Evolutionary conservation across 768 basidiomycete species (phyloP), one percentile per base, ranked within the genome.

Genomic region (Paxillus involutus): DNA sequence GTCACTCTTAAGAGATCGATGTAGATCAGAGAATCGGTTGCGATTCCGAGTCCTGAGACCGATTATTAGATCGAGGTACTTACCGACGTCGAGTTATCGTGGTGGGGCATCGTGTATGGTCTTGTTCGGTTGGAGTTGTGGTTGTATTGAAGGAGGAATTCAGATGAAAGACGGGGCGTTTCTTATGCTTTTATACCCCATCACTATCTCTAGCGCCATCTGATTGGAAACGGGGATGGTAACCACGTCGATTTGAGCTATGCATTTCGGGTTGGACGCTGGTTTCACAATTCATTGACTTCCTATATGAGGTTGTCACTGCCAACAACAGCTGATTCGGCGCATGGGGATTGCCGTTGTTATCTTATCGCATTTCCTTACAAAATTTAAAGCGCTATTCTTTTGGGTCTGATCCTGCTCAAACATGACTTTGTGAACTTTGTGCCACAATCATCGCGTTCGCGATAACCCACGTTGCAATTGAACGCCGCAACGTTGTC

Each of bases 161-260:
- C 33, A 14, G 50, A 30, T 46, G 4, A 6, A 26, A 41, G 1
- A 40, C 16, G 37, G 21, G 10, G 14, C 13, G 36, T n/a, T n/a
- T n/a, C n/a, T n/a, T n/a, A n/a, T 12, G 29, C 32, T 26, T 65
- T 67, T 62, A 63, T 63, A 61, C 29, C 43, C 16, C 19, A 56
- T 50, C 44, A 32, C 14, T 6, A 16, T 40, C 17, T 40, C 17
- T 35, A 10, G 16, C 4, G 37, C 17, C 17, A 2, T n/a, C 39
- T 40, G 37, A 39, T n/a, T 17, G 10, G 29, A 42, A n/a, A 33
- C 46, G 2, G n/a, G 12, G 33, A 57, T 52, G 42, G 48, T 39
- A 47, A 44, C 40, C 44, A 47, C 43, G 17, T 40, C 17, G n/a
- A 19, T 6, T 26, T 26, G 26, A 26, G 26, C 26, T 26, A 26